Evolutionary conservation across 768 basidiomycete species (phyloP), one percentile per base, ranked within the genome.

Genomic region (Lentinula sp.): DNA sequence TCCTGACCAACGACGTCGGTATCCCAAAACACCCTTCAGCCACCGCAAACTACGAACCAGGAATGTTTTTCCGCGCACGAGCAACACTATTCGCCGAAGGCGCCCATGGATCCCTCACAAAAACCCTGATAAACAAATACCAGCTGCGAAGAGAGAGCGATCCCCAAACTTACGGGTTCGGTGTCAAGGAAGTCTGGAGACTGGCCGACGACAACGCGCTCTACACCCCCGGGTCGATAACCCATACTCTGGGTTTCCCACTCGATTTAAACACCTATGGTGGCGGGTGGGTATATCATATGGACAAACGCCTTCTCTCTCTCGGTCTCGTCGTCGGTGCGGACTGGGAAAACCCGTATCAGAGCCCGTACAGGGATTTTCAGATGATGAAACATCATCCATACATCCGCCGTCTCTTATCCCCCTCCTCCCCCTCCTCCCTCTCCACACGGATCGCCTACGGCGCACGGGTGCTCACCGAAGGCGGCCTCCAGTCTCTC

Each of bases 301-400:
- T 97, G 93, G 91, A 86, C 42, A 91, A 87, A 59, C 90, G 91
- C 1, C 83, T 97, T 49, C 91, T 99, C 64, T 90, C 87, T 65
- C 71, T 98, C 58, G 97, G 97, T 3, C 73, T 98, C 57, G 97
- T 98, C 60, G 81, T 98, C 57, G 97, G 95, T 0, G 79, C 97
- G 64, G 97, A 99, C 72, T 99, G 98, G 71, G 80, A 86, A 65
- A 98, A 98, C 69, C 96, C 96, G 0, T 96, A 91, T 69, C 70
- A 97, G 43, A 91, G 86, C 61, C 96, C 95, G 0, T 98, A 94
- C 73, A 82, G 87, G 42, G 96, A 98, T 72, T 82, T 99, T 7
- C 95, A 98, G 74, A 70, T 90, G 50, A 90, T 98, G 88, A 99
- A 99, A 76, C 96, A 97, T 69, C 97, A 99, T 69, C 94, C 96